Conservation (phyloP, 2,329 filamentous ascomycete species). For the Calonectria hongkongensis region DNA sequence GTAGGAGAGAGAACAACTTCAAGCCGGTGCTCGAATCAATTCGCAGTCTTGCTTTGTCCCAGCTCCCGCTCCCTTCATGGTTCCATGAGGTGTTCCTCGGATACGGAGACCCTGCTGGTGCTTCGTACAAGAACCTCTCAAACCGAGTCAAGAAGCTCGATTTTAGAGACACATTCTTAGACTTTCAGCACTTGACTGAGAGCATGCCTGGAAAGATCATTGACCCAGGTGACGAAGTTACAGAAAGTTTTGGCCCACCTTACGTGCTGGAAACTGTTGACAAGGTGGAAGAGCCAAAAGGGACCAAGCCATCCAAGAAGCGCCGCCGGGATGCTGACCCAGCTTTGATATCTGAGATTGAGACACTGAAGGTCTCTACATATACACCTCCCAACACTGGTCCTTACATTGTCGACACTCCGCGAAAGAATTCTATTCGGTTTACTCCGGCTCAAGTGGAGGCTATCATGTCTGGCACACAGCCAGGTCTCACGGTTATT, state of each 20-base stretch:
- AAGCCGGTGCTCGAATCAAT: constrained; percentile 95
- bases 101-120: constrained; percentile 93
- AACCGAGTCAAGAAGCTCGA: constrained; percentile 88
- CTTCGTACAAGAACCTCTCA: constrained; percentile 87
- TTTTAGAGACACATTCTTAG: constrained; percentile 94
- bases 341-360: constrained; percentile 75
- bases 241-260: constrained; percentile 87
- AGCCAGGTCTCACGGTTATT: constrained; percentile 94
- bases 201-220: constrained; percentile 92
- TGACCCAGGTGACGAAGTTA: constrained; percentile 83
- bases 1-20: constrained; percentile 96
- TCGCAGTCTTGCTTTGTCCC: constrained; percentile 87
- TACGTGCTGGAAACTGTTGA: constrained; percentile 86
- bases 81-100: constrained; percentile 98
- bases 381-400: constrained; percentile 93
- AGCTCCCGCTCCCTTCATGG: constrained; percentile 92
- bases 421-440: constrained; percentile 87
- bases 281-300: constrained; percentile 69
- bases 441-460: constrained; percentile 95
- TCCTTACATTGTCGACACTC: constrained; percentile 89
- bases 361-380: constrained; percentile 87
- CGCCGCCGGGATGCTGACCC: constrained; percentile 86
- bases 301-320: constrained; percentile 85
- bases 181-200: constrained; percentile 95
- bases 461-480: constrained; percentile 93